Conservation (phyloP, 768 basidiomycete genomes). For the Cubamyces sp. region DNA sequence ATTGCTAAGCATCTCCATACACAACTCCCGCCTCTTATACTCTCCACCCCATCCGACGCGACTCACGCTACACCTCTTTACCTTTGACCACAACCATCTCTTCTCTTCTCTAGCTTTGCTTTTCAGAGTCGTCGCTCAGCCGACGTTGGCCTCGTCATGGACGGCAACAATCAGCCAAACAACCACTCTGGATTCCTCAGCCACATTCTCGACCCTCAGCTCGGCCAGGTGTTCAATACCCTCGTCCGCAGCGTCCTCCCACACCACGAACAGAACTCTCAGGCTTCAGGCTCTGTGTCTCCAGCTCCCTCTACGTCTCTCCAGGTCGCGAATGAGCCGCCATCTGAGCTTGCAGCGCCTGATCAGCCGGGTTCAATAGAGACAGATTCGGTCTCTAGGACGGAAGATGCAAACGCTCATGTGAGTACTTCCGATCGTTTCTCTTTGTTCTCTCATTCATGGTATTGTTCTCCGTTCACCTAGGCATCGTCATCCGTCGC, state of each 20-base stretch:
- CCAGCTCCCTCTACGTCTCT: background rate
- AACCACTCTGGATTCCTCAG: constrained; percentile 13
- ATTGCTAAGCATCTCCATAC: constrained; percentile 15
- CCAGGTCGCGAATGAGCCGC: background rate
- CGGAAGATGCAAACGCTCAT: background rate
- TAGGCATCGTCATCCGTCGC: background rate
- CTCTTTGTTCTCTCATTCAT: background rate
- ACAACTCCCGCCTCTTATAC: background rate
- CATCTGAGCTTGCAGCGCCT: background rate
- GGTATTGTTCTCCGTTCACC: background rate
- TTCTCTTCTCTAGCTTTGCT: background rate
- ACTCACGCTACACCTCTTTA: constrained; percentile 12
- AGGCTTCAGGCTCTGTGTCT: background rate
- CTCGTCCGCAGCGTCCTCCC: constrained; percentile 17
- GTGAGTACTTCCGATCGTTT: background rate
- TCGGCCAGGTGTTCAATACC: constrained; percentile 16
- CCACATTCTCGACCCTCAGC: constrained; percentile 20
- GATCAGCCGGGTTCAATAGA: background rate
- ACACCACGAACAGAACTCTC: background rate
- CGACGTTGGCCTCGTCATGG: constrained; percentile 23
- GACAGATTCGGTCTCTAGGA: background rate
- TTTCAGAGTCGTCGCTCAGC: constrained; percentile 4
- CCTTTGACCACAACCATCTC: constrained; percentile 20
- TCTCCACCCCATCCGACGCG: background rate
- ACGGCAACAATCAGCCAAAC: constrained; percentile 23